Conservation (phyloP, 345 rosid species). For the Pelargonium nanum region DNA sequence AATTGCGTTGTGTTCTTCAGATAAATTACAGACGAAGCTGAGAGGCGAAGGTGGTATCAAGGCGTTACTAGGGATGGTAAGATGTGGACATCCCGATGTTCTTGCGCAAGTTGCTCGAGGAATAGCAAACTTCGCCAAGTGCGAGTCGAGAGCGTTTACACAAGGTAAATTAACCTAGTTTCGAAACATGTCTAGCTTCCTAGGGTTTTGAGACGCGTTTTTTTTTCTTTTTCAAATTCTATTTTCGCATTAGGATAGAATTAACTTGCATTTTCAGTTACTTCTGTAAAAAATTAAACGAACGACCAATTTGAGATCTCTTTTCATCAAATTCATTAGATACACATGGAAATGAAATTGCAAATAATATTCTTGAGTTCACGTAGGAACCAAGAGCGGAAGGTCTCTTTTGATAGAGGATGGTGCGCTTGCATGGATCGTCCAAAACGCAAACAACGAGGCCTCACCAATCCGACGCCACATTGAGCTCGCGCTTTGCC, state of each 20-base stretch:
- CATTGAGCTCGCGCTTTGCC: conserved; percentile 94
- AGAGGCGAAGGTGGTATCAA: conserved; percentile 93
- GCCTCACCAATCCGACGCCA: conserved; percentile 90
- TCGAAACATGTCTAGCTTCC: too few species aligned
- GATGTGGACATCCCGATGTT: conserved; percentile 84
- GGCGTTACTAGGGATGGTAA: conserved; percentile 91
- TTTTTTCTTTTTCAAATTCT: too few species aligned
- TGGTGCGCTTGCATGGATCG: conserved; percentile 95
- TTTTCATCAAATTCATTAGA: too few species aligned
- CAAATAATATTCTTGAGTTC: too few species aligned
- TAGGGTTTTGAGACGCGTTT: too few species aligned
- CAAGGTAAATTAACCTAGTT: conserved; percentile 50
- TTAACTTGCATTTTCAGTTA: too few species aligned
- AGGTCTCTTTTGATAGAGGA: conserved; percentile 86
- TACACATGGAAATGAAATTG: too few species aligned
- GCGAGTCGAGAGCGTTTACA: conserved; percentile 87
- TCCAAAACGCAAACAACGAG: conserved; percentile 80
- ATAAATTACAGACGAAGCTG: conserved; percentile 73
- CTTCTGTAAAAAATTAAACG: too few species aligned
- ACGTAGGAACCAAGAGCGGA: conserved; percentile 55
- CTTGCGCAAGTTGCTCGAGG: conserved; percentile 99
- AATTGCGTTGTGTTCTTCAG: conserved; percentile 23
- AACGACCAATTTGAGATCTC: too few species aligned
- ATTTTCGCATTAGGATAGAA: too few species aligned
- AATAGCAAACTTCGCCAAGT: conserved; percentile 95